Evolutionary conservation across 768 basidiomycete species (phyloP).

Genomic region (Tulasnella sp.): DNA sequence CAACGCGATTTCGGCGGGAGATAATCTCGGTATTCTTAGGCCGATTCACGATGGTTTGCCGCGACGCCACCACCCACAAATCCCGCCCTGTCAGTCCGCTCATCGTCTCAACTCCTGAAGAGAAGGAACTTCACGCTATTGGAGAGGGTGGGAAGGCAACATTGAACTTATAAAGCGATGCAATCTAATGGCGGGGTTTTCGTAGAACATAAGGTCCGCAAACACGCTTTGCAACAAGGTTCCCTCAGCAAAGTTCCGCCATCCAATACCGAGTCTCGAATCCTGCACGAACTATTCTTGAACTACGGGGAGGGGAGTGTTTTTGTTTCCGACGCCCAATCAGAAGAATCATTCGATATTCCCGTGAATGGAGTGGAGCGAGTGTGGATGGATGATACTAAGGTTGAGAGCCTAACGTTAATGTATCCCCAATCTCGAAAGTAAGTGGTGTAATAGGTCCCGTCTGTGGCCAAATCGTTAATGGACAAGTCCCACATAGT

Average conservation of each 20-base stretch:
- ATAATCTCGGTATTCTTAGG: conserved; percentile 43
- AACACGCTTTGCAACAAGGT: conserved; percentile 50
- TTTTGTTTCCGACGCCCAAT: not conserved
- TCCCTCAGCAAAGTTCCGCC: conserved; percentile 73
- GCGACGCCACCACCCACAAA: conserved; percentile 62
- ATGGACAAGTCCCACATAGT: conserved; percentile 37
- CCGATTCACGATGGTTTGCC: conserved; percentile 89
- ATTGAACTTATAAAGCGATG: not conserved
- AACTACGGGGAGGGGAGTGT: conserved; percentile 41
- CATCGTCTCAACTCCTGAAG: conserved; percentile 55
- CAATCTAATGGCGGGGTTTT: not conserved
- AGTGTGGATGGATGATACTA: conserved; percentile 73
- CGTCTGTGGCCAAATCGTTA: not conserved
- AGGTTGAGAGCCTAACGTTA: conserved; percentile 61
- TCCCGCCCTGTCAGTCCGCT: conserved; percentile 64
- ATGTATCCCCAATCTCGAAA: conserved; percentile 87
- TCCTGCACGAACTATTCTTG: conserved; percentile 66
- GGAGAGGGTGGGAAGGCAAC: conserved; percentile 55
- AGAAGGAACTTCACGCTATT: conserved; percentile 56
- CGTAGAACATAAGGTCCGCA: conserved; percentile 58
- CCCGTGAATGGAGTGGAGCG: conserved; percentile 41
- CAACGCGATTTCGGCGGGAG: not conserved
- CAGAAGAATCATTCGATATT: conserved; percentile 6
- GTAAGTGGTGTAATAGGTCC: conserved; percentile 40
- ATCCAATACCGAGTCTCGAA: conserved; percentile 59